These are phyloP conservation scores for Leptoxyphium fumago DNA, from an alignment of 2,329 filamentous ascomycete genomes.

Conservation along the genomic window DNA sequence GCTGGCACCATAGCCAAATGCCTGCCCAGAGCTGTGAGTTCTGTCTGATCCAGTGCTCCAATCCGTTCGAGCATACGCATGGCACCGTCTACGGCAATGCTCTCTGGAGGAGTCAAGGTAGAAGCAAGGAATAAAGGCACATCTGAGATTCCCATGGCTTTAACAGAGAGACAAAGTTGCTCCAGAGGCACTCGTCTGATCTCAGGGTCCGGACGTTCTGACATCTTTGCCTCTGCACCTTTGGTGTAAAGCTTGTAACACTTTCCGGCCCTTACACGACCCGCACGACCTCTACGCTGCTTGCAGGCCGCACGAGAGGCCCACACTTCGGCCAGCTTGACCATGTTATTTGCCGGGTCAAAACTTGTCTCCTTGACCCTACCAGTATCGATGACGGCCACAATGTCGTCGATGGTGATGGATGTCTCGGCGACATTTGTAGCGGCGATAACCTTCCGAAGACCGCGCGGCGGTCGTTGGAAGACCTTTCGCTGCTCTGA, in stretches of 20 bases:
- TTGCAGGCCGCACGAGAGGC: slow-evolving; percentile 88
- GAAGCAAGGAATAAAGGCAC: slow-evolving; percentile 68
- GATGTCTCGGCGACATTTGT: slow-evolving; percentile 98
- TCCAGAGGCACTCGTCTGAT: slow-evolving; percentile 86
- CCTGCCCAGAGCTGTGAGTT: slow-evolving; percentile 77
- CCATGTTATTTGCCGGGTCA: slow-evolving; percentile 83
- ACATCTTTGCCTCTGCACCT: slow-evolving; percentile 72
- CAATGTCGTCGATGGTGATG: slow-evolving; percentile 94
- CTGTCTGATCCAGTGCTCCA: slow-evolving; percentile 73
- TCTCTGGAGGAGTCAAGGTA: slow-evolving; percentile 79
- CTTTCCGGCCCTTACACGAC: slow-evolving; percentile 75
- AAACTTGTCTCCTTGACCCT: slow-evolving; percentile 95
- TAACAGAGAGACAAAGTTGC: slow-evolving; percentile 84
- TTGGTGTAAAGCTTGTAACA: slow-evolving; percentile 94
- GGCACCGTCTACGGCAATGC: slow-evolving; percentile 71
- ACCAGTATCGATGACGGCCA: slow-evolving; percentile 89
- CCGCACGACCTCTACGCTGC: slow-evolving; percentile 82
- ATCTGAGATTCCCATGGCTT: slow-evolving; percentile 82
- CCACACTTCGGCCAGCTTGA: slow-evolving; percentile 88
- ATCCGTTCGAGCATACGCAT: slow-evolving; percentile 66
- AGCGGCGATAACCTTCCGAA: slow-evolving; percentile 82
- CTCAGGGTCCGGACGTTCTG: slow-evolving; percentile 78
- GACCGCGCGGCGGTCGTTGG: slow-evolving; percentile 55
- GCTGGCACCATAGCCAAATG: slow-evolving; percentile 93
- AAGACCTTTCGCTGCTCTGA: slow-evolving; percentile 83